Percentiles rank a stretch among this genome's conserved stretches.
phyloP scores from a whole-genome alignment of 306 rosid genomes.

The Prunus padus region DNA sequence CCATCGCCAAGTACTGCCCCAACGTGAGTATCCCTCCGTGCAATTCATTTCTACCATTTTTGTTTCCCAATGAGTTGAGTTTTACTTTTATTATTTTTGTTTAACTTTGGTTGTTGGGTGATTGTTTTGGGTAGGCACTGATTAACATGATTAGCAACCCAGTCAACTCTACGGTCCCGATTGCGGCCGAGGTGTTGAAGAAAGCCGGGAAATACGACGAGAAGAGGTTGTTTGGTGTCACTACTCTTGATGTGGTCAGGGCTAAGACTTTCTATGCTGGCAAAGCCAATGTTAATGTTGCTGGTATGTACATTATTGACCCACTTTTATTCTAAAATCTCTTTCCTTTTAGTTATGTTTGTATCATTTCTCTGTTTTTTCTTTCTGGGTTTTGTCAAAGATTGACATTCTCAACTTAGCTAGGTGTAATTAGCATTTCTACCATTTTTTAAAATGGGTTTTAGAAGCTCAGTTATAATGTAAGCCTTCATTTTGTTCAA shows the following conservation, averaged over 20 bases:
- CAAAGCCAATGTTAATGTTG: constrained; percentile 80
- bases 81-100: background rate
- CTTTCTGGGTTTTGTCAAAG: background rate
- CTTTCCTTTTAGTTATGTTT: background rate
- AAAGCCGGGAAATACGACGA: constrained; percentile 83
- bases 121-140: constrained; percentile 57
- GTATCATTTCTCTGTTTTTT: background rate
- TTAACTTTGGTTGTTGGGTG: constrained; percentile 12
- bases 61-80: background rate
- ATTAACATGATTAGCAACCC: constrained; percentile 97
- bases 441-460: background rate
- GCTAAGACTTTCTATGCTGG: constrained; percentile 98
- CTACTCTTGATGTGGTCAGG: constrained; percentile 96
- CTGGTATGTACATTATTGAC: constrained; percentile 45
- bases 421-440: background rate
- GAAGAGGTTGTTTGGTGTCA: constrained; percentile 88
- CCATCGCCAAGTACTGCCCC: constrained; percentile 87
- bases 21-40: constrained; percentile 45
- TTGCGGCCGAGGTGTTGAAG: constrained; percentile 97
- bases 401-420: background rate
- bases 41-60: background rate
- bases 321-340: background rate
- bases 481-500: background rate
- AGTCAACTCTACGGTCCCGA: constrained; percentile 94
- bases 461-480: background rate